Base-by-base conservation (phyloP, 768 basidiomycete genomes). In the Pholiota microspora region DNA sequence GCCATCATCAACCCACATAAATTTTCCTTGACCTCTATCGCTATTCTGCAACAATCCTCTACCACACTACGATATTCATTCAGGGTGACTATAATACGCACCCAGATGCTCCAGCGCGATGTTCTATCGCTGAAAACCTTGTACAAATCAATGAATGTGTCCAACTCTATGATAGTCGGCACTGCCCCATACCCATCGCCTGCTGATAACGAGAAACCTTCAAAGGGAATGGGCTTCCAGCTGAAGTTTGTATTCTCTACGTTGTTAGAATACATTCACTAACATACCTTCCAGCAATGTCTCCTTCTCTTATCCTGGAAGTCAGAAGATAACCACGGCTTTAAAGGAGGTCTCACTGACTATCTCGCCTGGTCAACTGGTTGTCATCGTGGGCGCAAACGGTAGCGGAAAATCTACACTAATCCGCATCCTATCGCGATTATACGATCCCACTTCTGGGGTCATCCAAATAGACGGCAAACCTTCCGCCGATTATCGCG, bases 341-440 rank as follows among this genome's bases (percentile, higher is more conserved):
- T 47, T 82, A n/a, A 62, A 66, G 9, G 62, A 71, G 13, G 63
- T 82, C 7, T 74, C 76, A 4, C 67, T 83, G 24, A 68, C 54
- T 3, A 76, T 84, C 45, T 64, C 73, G 28, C 64, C 77, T 1
- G 80, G 80, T 2, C 72, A 77, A 25, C 68, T 84, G 7, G 75
- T 80, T 16, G 77, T 83, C 31, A 70, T 85, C 13, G 81, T 84
- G 1, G 82, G 83, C 18, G 65, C 66, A 0, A 84, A 83, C 55
- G 82, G 82, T 3, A 76, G 75, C 50, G 82, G 81, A 2, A 83
- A 83, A 58, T 76, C 78, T 0, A 80, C 81, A 0, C 59, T 83
- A 24, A 65, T 83, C 8, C 80, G 79, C 45, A 62, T 84, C 12
- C 64, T 85, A 7, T 71, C 78, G 0, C 70, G 80, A 1, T 59